A percentile compares a stretch with the other conserved stretches of the same genome.
Conservation (phyloP, 345 rosid species). For the Populus euphratica region DNA sequence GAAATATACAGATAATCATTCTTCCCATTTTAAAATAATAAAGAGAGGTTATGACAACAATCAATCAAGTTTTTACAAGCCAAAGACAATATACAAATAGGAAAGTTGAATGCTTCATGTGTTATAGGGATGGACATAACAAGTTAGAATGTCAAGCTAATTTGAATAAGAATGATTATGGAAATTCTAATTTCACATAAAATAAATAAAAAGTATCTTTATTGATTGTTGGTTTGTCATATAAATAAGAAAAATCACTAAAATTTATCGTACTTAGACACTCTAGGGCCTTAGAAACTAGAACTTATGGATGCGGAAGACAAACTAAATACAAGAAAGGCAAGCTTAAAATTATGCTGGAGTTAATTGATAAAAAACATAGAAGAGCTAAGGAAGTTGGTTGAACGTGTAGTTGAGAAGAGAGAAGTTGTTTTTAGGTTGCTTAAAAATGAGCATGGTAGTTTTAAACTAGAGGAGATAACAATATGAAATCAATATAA, state of each 20-base stretch:
- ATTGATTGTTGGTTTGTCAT: neutral
- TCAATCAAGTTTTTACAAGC: neutral
- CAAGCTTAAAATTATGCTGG: constrained; percentile 30
- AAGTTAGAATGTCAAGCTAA: neutral
- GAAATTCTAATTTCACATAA: neutral
- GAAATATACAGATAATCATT: neutral
- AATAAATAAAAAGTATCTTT: neutral
- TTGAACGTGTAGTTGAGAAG: constrained; percentile 49
- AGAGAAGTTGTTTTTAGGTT: constrained; percentile 57
- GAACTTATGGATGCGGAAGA: too few relatives aligned
- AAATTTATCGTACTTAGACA: too few relatives aligned
- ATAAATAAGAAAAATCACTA: too few relatives aligned
- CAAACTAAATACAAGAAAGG: too few relatives aligned
- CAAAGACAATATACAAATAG: neutral
- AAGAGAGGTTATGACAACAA: neutral
- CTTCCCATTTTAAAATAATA: neutral
- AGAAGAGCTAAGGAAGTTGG: constrained; percentile 58
- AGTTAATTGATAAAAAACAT: constrained; percentile 65
- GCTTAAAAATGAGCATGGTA: constrained; percentile 29
- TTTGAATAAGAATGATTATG: neutral
- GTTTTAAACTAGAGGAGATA: too few relatives aligned
- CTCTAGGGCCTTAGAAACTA: too few relatives aligned
- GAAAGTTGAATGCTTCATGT: neutral
- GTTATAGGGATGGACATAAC: neutral
- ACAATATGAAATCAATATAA: accelerated